Conservation (phyloP, 305 asterid genomes). For the Fraxinus platypoda region DNA sequence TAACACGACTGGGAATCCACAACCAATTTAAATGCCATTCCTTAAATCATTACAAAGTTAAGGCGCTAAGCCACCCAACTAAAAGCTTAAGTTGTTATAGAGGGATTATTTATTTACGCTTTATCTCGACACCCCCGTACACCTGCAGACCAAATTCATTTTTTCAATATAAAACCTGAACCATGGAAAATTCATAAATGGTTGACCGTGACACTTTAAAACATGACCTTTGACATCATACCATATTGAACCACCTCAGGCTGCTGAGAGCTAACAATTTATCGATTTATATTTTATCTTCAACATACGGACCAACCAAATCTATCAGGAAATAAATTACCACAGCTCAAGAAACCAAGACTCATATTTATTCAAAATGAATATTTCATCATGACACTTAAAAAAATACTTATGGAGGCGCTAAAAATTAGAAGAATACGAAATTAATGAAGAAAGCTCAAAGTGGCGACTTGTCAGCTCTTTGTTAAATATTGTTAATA, state of each 20-base stretch:
- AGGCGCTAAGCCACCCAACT: neutral
- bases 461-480: constrained; percentile 6
- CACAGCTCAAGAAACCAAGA: neutral
- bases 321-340: constrained; percentile 7
- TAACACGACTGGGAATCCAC: neutral
- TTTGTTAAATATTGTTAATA: neutral
- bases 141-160: neutral
- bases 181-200: neutral
- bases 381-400: neutral
- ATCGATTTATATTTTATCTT: neutral
- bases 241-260: neutral
- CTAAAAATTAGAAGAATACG: neutral
- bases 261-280: neutral
- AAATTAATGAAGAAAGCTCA: constrained; percentile 4
- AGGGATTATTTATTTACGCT: neutral
- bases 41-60: neutral
- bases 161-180: neutral
- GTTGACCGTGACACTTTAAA: neutral
- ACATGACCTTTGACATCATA: neutral
- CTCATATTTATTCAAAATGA: neutral
- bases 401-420: neutral
- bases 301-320: neutral
- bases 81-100: neutral
- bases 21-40: neutral
- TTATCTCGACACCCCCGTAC: neutral